Evolutionary conservation across 805 yeast genomes (phyloP).

Genomic region (Ogataea chonburiensis): DNA sequence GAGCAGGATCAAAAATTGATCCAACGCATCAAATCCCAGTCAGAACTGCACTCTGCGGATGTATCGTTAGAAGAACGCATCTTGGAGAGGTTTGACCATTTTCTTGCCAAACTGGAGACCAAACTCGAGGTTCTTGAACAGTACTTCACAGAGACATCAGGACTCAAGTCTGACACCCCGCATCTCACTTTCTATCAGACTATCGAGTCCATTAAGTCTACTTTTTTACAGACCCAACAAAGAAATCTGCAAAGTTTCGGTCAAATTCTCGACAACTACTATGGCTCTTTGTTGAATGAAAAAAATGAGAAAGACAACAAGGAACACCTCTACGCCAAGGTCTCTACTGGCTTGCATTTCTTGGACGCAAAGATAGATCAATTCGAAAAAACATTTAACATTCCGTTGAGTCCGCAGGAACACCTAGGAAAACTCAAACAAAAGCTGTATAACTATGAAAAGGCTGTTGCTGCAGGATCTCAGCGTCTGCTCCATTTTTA

Average conservation of each 20-base stretch:
- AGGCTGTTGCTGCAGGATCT: conserved; percentile 43
- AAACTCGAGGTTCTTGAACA: conserved; percentile 31
- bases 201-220: conserved; percentile 23
- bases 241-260: conserved; percentile 29
- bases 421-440: conserved; percentile 31
- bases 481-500: conserved; percentile 66
- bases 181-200: conserved; percentile 28
- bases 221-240: conserved; percentile 26
- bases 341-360: conserved; percentile 37
- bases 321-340: conserved; percentile 29
- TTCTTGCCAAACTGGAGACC: conserved; percentile 29
- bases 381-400: conserved; percentile 36
- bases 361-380: conserved; percentile 42
- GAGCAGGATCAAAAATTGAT: conserved; percentile 20
- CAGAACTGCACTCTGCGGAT: conserved; percentile 8
- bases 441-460: conserved; percentile 46
- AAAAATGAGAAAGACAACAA: conserved; percentile 12
- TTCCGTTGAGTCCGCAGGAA: conserved; percentile 29
- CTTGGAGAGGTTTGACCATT: conserved; percentile 29
- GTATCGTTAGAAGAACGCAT: conserved; percentile 30
- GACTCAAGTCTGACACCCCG: conserved; percentile 15
- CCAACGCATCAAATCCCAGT: conserved; percentile 17
- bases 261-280: conserved; percentile 32
- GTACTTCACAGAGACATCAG: conserved; percentile 24
- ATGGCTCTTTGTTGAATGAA: conserved; percentile 23